Base-by-base conservation (phyloP, 345 rosid genomes). In the Salix caprea region DNA sequence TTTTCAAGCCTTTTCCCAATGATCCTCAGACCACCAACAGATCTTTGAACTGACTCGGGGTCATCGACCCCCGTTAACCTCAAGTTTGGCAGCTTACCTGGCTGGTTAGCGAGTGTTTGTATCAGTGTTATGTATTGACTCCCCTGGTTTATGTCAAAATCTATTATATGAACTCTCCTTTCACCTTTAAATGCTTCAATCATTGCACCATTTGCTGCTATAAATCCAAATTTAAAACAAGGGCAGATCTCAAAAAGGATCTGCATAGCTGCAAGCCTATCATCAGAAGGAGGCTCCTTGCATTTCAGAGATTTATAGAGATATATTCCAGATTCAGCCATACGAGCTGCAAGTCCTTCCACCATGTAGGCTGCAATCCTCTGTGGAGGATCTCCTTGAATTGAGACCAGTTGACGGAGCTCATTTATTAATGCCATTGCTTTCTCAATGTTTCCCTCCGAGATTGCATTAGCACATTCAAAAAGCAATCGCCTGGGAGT, bases 211-310 rank as follows among this genome's bases (percentile, higher is more conserved):
- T 96, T 96, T 65, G 99, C 99, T 1, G 97, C 92, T 90, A 92
- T 81, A 82, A 92, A 93, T 12, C 99, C 99, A 40, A 96, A 96
- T 32, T 89, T 92, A 83, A 96, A 96, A 82, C 99, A 96, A 58
- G 99, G 99, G 86, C 99, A 96, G 23, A 93, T 86, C 86, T 96
- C 99, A 71, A 96, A 93, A 70, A 96, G 93, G 65, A 96, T 92
- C 78, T 96, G 99, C 99, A 96, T 96, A 0, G 99, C 99, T 64
- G 99, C 98, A 37, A 96, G 96, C 84, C 98, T 88, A 79, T 96
- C 98, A 46, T 86, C 86, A 24, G 97, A 87, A 74, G 99, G 99
- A 76, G 99, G 97, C 83, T 93, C 99, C 84, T 96, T 96, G 89
- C 99, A 96, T 85, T 87, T 96, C 76, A 96, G 82, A 72, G 99